phyloP scores from a whole-genome alignment of 805 yeast genomes.

The Blastobotrys peoriensis region DNA sequence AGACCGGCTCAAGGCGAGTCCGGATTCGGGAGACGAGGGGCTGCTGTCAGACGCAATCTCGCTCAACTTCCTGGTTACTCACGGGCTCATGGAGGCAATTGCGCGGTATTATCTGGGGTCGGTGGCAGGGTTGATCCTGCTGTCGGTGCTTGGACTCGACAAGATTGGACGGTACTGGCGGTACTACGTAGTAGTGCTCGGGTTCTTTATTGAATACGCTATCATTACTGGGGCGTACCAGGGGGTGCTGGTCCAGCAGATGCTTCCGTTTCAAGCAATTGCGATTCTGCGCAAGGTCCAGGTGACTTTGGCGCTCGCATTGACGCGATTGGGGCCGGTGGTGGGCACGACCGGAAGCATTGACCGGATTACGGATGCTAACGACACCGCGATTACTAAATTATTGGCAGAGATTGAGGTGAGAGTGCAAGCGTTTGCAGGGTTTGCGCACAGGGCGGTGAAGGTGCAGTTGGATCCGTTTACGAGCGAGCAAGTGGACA shows the following conservation, averaged over 20 bases:
- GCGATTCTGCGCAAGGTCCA: conserved; percentile 17
- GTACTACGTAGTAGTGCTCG: conserved; percentile 16
- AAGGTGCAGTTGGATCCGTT: neutral
- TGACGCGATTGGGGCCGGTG: conserved; percentile 21
- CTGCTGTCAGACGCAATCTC: neutral
- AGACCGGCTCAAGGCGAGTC: neutral
- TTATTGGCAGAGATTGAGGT: neutral
- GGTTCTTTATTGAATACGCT: conserved; percentile 18
- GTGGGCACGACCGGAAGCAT: neutral
- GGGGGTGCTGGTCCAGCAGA: neutral
- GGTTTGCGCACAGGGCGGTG: neutral
- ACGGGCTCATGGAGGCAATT: neutral
- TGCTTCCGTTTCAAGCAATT: conserved; percentile 19
- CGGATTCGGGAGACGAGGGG: neutral
- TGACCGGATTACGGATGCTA: neutral
- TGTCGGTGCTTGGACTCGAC: conserved; percentile 18
- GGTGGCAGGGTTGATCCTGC: conserved; percentile 2
- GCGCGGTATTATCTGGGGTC: neutral
- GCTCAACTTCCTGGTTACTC: neutral
- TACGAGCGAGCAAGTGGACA: neutral
- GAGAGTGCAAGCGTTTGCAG: neutral
- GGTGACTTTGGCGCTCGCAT: conserved; percentile 18
- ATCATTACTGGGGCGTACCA: conserved; percentile 20
- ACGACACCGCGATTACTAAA: neutral
- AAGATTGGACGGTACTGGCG: conserved; percentile 23